phyloP scores from a whole-genome alignment of 768 basidiomycete genomes.

The Auriscalpium microsporum region DNA sequence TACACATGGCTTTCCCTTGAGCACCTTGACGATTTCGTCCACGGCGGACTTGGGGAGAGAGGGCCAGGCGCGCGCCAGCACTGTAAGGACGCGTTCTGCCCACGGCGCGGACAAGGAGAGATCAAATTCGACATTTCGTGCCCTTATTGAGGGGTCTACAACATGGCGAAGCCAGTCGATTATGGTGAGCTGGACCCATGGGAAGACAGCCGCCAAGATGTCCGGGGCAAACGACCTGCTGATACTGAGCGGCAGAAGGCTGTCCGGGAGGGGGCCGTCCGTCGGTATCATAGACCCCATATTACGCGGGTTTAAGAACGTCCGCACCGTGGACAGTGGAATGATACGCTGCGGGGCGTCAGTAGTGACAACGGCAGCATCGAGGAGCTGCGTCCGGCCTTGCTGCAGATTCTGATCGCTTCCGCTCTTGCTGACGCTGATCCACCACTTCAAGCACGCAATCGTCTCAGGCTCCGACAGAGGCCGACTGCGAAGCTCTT shows the following conservation, averaged over 20 bases:
- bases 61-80: slow-evolving; percentile 67
- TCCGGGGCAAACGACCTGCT: slow-evolving; percentile 49
- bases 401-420: slow-evolving; percentile 30
- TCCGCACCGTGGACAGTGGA: slow-evolving; percentile 60
- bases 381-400: slow-evolving; percentile 54
- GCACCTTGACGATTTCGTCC: slow-evolving; percentile 30
- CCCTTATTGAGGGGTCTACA: slow-evolving; percentile 35
- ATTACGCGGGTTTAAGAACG: slow-evolving; percentile 59
- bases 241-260: slow-evolving; percentile 61
- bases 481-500: slow-evolving; percentile 64
- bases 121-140: slow-evolving; percentile 44
- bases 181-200: slow-evolving; percentile 72
- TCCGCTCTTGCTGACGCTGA: slow-evolving; percentile 32
- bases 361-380: slow-evolving; percentile 55
- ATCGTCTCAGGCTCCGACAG: slow-evolving; percentile 65
- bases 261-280: slow-evolving; percentile 67
- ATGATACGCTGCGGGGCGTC: slow-evolving; percentile 46
- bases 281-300: slow-evolving; percentile 49
- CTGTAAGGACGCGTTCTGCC: slow-evolving; percentile 69
- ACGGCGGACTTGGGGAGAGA: slow-evolving; percentile 43
- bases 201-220: slow-evolving; percentile 47
- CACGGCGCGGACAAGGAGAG: slow-evolving; percentile 59
- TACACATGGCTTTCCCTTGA: slow-evolving; percentile 39
- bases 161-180: slow-evolving; percentile 71
- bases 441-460: slow-evolving; percentile 89